A percentile compares a stretch with the other conserved stretches of the same genome.
These are phyloP conservation scores for Hebeloma cylindrosporum DNA, from an alignment of 768 basidiomycete species.

Conservation along the genomic window DNA sequence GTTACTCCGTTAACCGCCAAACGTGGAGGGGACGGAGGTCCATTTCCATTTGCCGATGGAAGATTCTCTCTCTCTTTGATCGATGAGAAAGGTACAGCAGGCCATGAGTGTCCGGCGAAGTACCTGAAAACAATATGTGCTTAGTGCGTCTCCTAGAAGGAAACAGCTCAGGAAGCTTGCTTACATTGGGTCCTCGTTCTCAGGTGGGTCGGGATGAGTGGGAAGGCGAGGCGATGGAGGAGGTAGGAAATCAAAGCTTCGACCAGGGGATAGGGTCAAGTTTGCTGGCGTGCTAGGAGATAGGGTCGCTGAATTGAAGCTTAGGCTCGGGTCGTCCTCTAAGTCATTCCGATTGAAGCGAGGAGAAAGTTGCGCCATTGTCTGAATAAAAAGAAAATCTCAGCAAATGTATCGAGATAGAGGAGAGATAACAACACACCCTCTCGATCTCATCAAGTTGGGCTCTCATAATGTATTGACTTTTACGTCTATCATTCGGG, in stretches of 20 bases:
- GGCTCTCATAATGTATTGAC: conserved; percentile 72
- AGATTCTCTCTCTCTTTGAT: conserved; percentile 30
- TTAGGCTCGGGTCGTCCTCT: conserved; percentile 34
- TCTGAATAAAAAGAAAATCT: conserved; percentile 33
- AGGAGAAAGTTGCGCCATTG: conserved; percentile 68
- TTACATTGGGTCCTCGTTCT: conserved; percentile 22
- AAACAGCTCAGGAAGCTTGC: conserved; percentile 14
- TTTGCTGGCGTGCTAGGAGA: conserved; percentile 33
- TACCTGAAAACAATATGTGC: conserved; percentile 10
- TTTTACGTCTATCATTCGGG: conserved; percentile 70
- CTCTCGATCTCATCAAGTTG: conserved; percentile 80
- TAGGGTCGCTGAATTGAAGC: conserved; percentile 28
- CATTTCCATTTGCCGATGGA: conserved; percentile 24
- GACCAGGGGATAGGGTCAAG: conserved; percentile 21
- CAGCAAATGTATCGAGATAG: conserved; percentile 1
- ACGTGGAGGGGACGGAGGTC: conserved; percentile 54
- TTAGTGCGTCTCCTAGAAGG: too few relatives aligned
- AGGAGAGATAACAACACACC: conserved; percentile 30
- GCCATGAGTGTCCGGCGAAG: conserved; percentile 33
- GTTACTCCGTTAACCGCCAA: conserved; percentile 71
- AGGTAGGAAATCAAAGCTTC: conserved; percentile 31
- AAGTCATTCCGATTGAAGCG: conserved; percentile 44
- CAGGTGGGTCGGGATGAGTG: conserved; percentile 30
- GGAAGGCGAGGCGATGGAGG: conserved; percentile 40
- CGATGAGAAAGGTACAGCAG: conserved; percentile 40